Base-by-base conservation (phyloP, 75 land plant species). In the Pinus tabuliformis region DNA sequence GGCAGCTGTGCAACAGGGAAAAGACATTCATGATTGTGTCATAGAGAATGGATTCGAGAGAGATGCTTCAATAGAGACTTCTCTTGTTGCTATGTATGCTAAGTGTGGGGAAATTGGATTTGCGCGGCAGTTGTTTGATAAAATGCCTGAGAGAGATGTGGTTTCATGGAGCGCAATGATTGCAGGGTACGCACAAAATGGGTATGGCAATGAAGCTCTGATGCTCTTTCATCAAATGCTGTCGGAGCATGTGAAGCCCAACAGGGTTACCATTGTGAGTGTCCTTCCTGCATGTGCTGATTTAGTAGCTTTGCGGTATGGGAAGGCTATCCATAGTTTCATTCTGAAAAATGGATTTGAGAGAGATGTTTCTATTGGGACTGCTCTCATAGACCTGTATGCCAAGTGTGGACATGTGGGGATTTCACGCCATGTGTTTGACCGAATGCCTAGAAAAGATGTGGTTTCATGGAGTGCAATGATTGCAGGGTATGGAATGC, bases 1-100 rank as follows among this genome's bases (percentile, higher is more conserved):
- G 21, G 85, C 87, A 3, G 24, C 83, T 68, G 82, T 91, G 39
- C 80, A 84, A 54, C 84, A 81, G 0, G 93, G 93, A 17, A 61
- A 58, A 72, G 30, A 58, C 18, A 75, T 75, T 18, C 78, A 77
- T 54, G 21, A 17, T 14, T 42, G n/a, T n/a, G 30, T 49, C 12
- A 77, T 68, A 37, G 45, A 70, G 57, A n/a, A 0, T 70, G 79
- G 76, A 16, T 33, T 78, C 36, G 79, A 49, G n/a, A 8, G 16
- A 0, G 30, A 45, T 78, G 57, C 72, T 11, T 15, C 52, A 16
- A 39, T 79, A 3, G 64, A 56, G 22, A 79, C 74, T 39, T 54
- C 79, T 59, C 63, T 79, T 76, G 62, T 79, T 9, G 45, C 59
- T n/a, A 21, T 75, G 28, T 79, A 79, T 42, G 78, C 78, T 5